phyloP scores from a whole-genome alignment of 2,329 filamentous ascomycete species.

The Colletotrichum acutatum region DNA sequence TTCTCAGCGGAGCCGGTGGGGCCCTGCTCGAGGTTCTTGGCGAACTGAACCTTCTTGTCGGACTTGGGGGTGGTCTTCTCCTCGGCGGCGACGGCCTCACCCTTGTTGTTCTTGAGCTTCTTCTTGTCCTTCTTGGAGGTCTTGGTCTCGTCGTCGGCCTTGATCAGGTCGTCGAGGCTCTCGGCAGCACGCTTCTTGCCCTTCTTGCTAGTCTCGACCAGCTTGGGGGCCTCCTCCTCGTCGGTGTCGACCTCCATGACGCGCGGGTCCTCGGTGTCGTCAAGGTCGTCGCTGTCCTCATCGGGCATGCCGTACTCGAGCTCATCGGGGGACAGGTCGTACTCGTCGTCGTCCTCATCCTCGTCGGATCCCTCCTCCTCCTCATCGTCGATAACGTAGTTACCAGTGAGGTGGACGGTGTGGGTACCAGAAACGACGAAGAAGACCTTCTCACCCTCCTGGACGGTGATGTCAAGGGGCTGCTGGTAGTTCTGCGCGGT shows the following conservation, averaged over 20 bases:
- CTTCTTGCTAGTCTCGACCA: slow-evolving; percentile 64
- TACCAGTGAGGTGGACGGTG: slow-evolving; percentile 91
- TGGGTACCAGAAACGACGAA: slow-evolving; percentile 93
- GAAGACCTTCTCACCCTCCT: slow-evolving; percentile 88
- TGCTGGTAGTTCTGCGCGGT: slow-evolving; percentile 86
- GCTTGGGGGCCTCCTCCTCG: slow-evolving; percentile 77
- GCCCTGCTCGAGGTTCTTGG: slow-evolving; percentile 98
- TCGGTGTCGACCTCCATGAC: slow-evolving; percentile 86
- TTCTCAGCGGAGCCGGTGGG: slow-evolving; percentile 77
- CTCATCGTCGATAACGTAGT: slow-evolving; percentile 84
- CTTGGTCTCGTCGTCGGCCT: slow-evolving; percentile 76
- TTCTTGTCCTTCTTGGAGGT: slow-evolving; percentile 97
- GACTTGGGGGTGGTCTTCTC: slow-evolving; percentile 68
- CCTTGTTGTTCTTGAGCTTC: slow-evolving; percentile 99
- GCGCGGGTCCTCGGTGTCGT: slow-evolving; percentile 81
- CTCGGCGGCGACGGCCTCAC: slow-evolving; percentile 78
- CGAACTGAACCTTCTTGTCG: slow-evolving; percentile 98
- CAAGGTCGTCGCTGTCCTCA: slow-evolving; percentile 80
- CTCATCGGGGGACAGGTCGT: slow-evolving; percentile 85
- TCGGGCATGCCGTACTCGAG: slow-evolving; percentile 79
- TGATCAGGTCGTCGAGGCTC: slow-evolving; percentile 87
- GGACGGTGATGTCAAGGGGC: slow-evolving; percentile 90
- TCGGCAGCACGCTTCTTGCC: slow-evolving; percentile 93
- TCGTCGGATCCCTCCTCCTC: slow-evolving; percentile 73
- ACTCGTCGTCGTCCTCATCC: slow-evolving; percentile 76